phyloP scores from a whole-genome alignment of 306 rosid genomes.

The Cyclanthera cordifolia region DNA sequence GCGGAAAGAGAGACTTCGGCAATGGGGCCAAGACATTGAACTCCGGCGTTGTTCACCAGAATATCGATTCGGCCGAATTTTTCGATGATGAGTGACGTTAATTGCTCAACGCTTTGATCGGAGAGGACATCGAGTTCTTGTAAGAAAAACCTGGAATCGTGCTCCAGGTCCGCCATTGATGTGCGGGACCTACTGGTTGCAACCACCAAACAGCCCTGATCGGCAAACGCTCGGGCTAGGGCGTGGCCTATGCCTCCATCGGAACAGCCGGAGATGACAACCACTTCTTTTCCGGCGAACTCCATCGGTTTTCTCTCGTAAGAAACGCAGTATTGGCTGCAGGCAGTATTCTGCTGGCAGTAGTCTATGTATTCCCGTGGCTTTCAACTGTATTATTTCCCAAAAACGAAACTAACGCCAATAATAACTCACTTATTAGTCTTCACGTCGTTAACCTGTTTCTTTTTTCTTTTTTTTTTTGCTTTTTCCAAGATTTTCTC shows the following conservation, averaged over 20 bases:
- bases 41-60: conserved; percentile 75
- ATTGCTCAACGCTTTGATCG: conserved; percentile 45
- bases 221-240: conserved; percentile 64
- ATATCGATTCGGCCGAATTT: conserved; percentile 54
- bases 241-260: conserved; percentile 66
- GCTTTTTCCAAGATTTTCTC: no score
- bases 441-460: no score
- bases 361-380: no score
- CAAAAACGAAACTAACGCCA: no score
- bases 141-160: conserved; percentile 37
- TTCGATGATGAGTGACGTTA: conserved; percentile 27
- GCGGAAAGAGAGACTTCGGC: conserved; percentile 62
- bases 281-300: conserved; percentile 35
- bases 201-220: conserved; percentile 45
- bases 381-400: no score
- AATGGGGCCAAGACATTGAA: conserved; percentile 63
- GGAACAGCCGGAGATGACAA: conserved; percentile 63
- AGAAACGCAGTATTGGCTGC: background rate
- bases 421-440: no score
- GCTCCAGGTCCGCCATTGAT: conserved; percentile 46
- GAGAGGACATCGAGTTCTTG: conserved; percentile 69
- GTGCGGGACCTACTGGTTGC: conserved; percentile 52
- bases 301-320: conserved; percentile 10
- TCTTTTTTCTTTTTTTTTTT: no score
- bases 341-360: no score